Evolutionary conservation across 2,329 filamentous ascomycete species (phyloP).

Genomic region (Alternaria burnsii): DNA sequence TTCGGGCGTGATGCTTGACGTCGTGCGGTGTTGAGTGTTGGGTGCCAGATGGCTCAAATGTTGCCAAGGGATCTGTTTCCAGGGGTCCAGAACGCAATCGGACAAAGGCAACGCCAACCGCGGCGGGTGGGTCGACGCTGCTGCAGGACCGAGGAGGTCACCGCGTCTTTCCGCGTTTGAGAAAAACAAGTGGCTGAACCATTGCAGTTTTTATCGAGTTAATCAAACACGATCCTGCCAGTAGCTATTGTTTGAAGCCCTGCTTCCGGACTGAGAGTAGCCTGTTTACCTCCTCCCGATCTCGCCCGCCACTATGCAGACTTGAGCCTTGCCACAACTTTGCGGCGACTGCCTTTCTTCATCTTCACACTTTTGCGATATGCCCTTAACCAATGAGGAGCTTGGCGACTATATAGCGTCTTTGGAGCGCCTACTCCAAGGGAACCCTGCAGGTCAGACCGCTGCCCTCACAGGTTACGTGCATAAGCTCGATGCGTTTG

Average conservation of each 20-base stretch:
- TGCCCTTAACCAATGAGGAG: conserved; percentile 28
- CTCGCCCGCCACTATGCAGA: conserved; percentile 16
- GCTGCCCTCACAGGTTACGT: conserved; percentile 26
- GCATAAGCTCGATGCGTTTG: conserved; percentile 24
- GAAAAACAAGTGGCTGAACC: conserved; percentile 20
- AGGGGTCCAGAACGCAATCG: conserved; percentile 29
- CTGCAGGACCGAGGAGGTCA: conserved; percentile 10
- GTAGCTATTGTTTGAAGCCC: conserved; percentile 5
- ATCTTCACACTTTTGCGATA: conserved; percentile 15
- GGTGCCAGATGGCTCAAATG: conserved; percentile 40
- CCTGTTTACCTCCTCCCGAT: conserved; percentile 10
- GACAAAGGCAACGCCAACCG: conserved; percentile 21
- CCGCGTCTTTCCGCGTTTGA: conserved; percentile 10
- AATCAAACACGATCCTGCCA: conserved; percentile 1
- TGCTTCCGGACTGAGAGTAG: conserved; percentile 3
- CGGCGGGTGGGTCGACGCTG: conserved; percentile 17
- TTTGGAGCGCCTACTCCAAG: conserved; percentile 28
- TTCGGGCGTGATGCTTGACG: conserved; percentile 16
- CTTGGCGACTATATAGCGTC: conserved; percentile 27
- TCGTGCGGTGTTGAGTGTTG: conserved; percentile 28
- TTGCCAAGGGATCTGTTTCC: conserved; percentile 35
- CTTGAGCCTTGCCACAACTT: conserved; percentile 17
- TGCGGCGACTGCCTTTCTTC: conserved; percentile 13
- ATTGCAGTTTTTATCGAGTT: conserved; percentile 14
- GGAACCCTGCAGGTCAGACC: conserved; percentile 24